Percentiles rank a stretch among this genome's conserved stretches.
Evolutionary conservation across 2,329 filamentous ascomycete genomes (phyloP).

Genomic region (Fragosphaeria purpurea): DNA sequence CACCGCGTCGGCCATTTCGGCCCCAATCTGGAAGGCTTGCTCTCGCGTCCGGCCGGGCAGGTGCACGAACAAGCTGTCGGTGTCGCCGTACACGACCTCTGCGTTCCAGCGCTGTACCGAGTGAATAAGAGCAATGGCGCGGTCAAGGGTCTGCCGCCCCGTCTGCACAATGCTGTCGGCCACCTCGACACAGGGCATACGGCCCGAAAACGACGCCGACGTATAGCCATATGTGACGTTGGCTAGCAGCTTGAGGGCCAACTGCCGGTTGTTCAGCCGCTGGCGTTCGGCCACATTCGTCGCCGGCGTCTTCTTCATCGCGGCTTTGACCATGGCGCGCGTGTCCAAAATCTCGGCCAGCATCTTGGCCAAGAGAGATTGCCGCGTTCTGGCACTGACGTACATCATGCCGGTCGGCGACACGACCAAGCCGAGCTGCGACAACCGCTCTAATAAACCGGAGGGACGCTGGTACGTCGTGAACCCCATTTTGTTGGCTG

Average conservation of each 20-base stretch:
- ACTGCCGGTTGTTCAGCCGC: constrained; percentile 78
- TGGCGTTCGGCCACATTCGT: constrained; percentile 70
- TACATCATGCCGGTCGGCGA: constrained; percentile 97
- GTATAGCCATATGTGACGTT: constrained; percentile 99
- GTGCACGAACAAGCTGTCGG: constrained; percentile 86
- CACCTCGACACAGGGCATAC: constrained; percentile 97
- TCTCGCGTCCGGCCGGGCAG: constrained; percentile 78
- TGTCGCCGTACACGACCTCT: constrained; percentile 96
- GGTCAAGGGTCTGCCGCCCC: constrained; percentile 86
- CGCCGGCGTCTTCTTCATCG: constrained; percentile 72
- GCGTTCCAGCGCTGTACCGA: constrained; percentile 80
- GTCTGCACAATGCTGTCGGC: constrained; percentile 98
- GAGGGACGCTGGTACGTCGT: constrained; percentile 72
- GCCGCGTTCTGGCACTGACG: constrained; percentile 71
- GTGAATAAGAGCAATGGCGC: constrained; percentile 86
- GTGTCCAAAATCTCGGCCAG: constrained; percentile 91
- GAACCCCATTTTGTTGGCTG: constrained; percentile 82
- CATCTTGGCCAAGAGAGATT: constrained; percentile 92
- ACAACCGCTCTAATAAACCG: constrained; percentile 61
- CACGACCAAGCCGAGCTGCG: constrained; percentile 79
- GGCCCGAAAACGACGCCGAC: constrained; percentile 88
- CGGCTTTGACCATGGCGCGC: constrained; percentile 92
- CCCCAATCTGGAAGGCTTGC: constrained; percentile 84
- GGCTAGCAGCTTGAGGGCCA: constrained; percentile 92
- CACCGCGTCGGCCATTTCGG: constrained; percentile 80